Conservation (phyloP, 2,329 filamentous ascomycete species). For the Colletotrichum camelliae region DNA sequence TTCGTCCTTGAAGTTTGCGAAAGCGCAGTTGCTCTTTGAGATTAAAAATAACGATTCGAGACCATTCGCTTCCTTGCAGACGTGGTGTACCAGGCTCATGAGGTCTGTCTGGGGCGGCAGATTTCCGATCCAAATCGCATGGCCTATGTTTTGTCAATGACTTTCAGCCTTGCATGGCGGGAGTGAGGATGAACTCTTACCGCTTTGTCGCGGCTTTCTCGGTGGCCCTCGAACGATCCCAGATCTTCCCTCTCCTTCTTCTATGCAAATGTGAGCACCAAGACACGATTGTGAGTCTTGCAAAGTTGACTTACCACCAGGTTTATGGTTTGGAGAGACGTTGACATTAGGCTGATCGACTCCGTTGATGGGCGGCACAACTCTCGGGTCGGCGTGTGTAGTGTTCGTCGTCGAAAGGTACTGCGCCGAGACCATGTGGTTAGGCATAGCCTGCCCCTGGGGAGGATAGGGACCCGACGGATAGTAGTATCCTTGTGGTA, state of each 20-base stretch:
- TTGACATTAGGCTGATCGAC: constrained; percentile 7
- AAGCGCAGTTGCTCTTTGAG: constrained; percentile 96
- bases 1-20: constrained; percentile 92
- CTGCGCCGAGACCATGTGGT: constrained; percentile 38
- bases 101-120: constrained; percentile 83
- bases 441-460: constrained; percentile 35
- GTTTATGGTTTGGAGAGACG: background rate
- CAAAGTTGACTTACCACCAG: background rate
- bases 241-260: constrained; percentile 33
- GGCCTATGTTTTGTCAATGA: constrained; percentile 57
- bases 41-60: constrained; percentile 93
- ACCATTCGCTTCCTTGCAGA: constrained; percentile 78
- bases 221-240: constrained; percentile 58
- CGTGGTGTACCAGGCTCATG: constrained; percentile 87
- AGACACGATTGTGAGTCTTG: background rate
- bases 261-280: background rate
- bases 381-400: constrained; percentile 30
- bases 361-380: constrained; percentile 20
- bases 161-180: constrained; percentile 2
- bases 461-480: constrained; percentile 40
- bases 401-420: constrained; percentile 33
- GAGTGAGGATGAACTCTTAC: constrained; percentile 38
- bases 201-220: constrained; percentile 65
- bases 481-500: constrained; percentile 49
- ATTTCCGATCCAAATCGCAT: constrained; percentile 96